phyloP scores from a whole-genome alignment of 768 basidiomycete species.

The Tricholoma sp. region DNA sequence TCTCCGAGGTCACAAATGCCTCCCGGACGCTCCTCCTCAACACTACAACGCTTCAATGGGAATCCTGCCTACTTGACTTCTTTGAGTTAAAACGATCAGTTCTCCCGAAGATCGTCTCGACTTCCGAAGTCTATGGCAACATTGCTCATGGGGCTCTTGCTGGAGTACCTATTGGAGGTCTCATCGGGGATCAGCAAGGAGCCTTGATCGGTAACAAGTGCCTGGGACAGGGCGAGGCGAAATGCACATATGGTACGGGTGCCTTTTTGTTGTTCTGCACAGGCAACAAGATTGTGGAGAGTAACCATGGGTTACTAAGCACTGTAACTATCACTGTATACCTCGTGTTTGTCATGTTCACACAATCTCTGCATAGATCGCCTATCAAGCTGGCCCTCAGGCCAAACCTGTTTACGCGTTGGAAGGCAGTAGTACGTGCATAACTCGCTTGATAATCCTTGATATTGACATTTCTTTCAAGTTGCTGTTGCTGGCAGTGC shows the following conservation, averaged over 20 bases:
- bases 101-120: slow-evolving; percentile 83
- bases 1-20: slow-evolving; percentile 93
- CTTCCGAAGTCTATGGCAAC: slow-evolving; percentile 87
- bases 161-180: slow-evolving; percentile 83
- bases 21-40: slow-evolving; percentile 93
- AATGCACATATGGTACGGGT: slow-evolving; percentile 97
- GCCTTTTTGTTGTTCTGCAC: slow-evolving; percentile 97
- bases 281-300: slow-evolving; percentile 79
- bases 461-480: slow-evolving; percentile 18
- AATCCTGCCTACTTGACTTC: slow-evolving; percentile 76
- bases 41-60: slow-evolving; percentile 77
- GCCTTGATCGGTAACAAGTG: slow-evolving; percentile 97
- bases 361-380: slow-evolving; percentile 48
- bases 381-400: slow-evolving; percentile 79
- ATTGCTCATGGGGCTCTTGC: slow-evolving; percentile 60
- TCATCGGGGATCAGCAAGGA: slow-evolving; percentile 98
- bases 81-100: slow-evolving; percentile 75
- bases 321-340: slow-evolving; percentile 47
- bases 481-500: slow-evolving; percentile 95
- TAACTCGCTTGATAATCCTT: slow-evolving; percentile 1
- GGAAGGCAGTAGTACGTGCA: slow-evolving; percentile 81
- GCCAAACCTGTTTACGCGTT: slow-evolving; percentile 85
- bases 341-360: not conserved
- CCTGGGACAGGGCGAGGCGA: slow-evolving; percentile 84
- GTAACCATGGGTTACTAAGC: slow-evolving; percentile 80